These are phyloP conservation scores for Vaucheria bursata DNA, from an alignment of 352 stramenopile genomes.

Conservation along the genomic window DNA sequence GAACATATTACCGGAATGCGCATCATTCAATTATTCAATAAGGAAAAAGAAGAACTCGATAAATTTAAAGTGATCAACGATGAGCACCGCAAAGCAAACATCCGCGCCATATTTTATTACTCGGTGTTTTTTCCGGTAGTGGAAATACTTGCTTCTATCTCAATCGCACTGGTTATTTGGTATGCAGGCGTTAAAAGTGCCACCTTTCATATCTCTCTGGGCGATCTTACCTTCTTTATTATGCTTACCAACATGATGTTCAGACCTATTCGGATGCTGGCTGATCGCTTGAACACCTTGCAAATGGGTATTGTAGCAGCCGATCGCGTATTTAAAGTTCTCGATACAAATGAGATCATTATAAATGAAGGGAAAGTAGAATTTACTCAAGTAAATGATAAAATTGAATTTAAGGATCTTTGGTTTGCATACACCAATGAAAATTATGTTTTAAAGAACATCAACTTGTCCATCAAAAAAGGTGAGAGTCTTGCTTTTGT, in stretches of 20 bases:
- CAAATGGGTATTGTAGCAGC: neutral
- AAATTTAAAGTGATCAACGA: neutral
- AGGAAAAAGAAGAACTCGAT: neutral
- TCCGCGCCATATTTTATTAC: neutral
- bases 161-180: neutral
- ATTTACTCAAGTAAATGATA: neutral
- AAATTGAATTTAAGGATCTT: neutral
- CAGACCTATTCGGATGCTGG: neutral
- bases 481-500: conserved; percentile 89
- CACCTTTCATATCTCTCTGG: neutral
- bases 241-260: neutral
- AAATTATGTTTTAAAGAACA: conserved; percentile 53
- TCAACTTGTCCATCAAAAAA: conserved; percentile 56
- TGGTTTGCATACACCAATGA: neutral
- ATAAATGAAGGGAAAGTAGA: neutral
- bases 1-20: neutral
- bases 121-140: neutral
- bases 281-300: neutral
- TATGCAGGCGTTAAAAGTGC: neutral
- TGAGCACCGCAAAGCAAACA: neutral
- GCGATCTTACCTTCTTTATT: neutral
- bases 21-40: neutral
- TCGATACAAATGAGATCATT: neutral
- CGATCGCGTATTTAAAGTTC: neutral
- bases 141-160: neutral